Percentiles rank a stretch among this genome's conserved stretches.
Evolutionary conservation across 192 early-diverging fungal species (phyloP).

Genomic region (Umbelopsis sp.): DNA sequence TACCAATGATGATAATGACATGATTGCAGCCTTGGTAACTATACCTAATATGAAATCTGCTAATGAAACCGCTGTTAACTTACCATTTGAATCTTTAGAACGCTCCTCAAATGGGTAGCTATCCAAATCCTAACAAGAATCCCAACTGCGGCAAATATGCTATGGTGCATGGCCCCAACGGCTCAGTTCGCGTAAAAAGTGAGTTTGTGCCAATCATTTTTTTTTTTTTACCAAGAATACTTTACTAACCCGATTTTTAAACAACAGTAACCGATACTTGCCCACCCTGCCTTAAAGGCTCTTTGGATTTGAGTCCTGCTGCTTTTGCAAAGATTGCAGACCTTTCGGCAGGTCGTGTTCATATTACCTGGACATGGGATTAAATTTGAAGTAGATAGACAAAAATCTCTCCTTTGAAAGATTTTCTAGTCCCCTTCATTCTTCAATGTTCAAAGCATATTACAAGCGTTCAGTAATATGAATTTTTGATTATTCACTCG

Average conservation of each 20-base stretch:
- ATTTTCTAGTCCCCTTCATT: too few species aligned
- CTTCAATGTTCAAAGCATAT: too few species aligned
- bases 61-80: not conserved
- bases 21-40: conserved; percentile 54
- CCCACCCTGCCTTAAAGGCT: conserved; percentile 41
- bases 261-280: conserved; percentile 46
- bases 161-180: conserved; percentile 52
- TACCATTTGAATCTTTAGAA: conserved; percentile 28
- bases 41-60: not conserved
- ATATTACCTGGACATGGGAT: conserved; percentile 41
- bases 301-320: conserved; percentile 51
- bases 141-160: conserved; percentile 57
- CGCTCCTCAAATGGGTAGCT: conserved; percentile 53
- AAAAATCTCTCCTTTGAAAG: too few species aligned
- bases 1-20: conserved; percentile 45
- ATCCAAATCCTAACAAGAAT: conserved; percentile 49
- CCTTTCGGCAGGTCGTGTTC: conserved; percentile 27
- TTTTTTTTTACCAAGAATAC: too few species aligned
- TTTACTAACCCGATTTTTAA: not conserved
- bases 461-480: too few species aligned
- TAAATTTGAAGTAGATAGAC: conserved; percentile 3
- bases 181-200: conserved; percentile 49
- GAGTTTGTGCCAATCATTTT: not conserved
- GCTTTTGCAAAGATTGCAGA: conserved; percentile 48
- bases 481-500: too few species aligned